Base-by-base conservation (phyloP, 208 protist species). In the Trypanosoma rangeli region DNA sequence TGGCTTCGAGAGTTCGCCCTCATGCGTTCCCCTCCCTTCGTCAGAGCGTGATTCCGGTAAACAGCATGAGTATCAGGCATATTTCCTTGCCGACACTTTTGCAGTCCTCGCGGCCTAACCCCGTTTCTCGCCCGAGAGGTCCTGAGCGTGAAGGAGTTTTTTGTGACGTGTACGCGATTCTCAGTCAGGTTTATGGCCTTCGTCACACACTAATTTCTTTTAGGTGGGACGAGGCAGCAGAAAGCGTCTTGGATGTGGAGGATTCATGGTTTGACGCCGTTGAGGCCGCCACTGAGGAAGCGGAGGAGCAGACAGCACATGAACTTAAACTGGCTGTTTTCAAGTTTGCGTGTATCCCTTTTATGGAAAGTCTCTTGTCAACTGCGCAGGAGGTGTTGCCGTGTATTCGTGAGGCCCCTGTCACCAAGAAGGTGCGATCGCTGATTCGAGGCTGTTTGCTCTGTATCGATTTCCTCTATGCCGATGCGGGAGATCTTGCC, bases 251-350 rank as follows among this genome's bases (percentile, higher is more conserved):
- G 44, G 87, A 77, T 65, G 46, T 71, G 54, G 72, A 95, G 53
- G 86, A 94, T 64, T 83, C 83, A 42, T 95, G 87, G 87, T 68
- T 87, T 49, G 83, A 87, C 20, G 78, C 86, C 16, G 74, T 95
- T 22, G 84, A 95, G 44, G 84, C 78, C 48, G 84, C 86, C 3
- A 79, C 87, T 55, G 71, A 72, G 1, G 76, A 79, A 13, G 87
- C 76, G 0, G 76, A 84, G 8, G 53, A 48, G 13, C 33, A 67
- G 16, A 74, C 85, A 29, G 67, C 76, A 54, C 72, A 84, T 29
- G 71, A 76, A 39, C 66, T 68, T 12, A 80, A 80, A 7, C 74
- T 80, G 76, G 81, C 69, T 42, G 90, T 95, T n/a, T 89, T 93
- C 64, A 73, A 80, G 61, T 90, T 85, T 73, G 85, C 76, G 24